Percentiles rank a stretch among this genome's conserved stretches.
These are phyloP conservation scores for Phytophthora cactorum DNA, from an alignment of 352 stramenopile species.

Conservation along the genomic window DNA sequence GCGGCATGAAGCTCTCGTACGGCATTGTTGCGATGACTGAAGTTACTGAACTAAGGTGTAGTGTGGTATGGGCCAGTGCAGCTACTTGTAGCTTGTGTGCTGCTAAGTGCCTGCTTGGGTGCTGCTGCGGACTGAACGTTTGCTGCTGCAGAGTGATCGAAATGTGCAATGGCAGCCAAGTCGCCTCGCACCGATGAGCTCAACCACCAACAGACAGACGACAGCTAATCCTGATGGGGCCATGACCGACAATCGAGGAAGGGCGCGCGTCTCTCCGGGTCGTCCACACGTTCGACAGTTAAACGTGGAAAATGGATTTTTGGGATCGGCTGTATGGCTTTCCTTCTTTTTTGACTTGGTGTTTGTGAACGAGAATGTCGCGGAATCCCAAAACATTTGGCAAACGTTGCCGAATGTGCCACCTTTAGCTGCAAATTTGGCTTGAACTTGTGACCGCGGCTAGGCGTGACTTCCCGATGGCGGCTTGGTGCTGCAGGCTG, in stretches of 20 bases:
- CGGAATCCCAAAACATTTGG: constrained; percentile 18
- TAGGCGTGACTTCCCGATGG: background rate
- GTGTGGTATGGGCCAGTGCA: constrained; percentile 16
- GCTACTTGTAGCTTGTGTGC: constrained; percentile 41
- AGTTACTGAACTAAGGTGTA: background rate
- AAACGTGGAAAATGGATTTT: constrained; percentile 28
- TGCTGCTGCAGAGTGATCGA: constrained; percentile 24
- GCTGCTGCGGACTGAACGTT: background rate
- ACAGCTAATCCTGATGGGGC: constrained; percentile 26
- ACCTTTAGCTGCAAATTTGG: constrained; percentile 9
- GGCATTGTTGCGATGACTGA: constrained; percentile 44
- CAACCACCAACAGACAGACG: constrained; percentile 19
- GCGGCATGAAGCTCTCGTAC: constrained; percentile 77
- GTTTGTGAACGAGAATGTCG: constrained; percentile 26
- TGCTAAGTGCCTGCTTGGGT: constrained; percentile 4
- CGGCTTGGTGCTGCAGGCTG: background rate
- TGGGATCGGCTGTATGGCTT: constrained; percentile 1
- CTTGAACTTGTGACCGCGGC: constrained; percentile 5
- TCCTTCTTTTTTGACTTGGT: constrained; percentile 13
- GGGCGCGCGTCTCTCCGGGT: constrained; percentile 20
- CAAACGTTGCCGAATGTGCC: constrained; percentile 22
- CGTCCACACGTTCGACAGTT: constrained; percentile 13
- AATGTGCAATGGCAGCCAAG: constrained; percentile 37
- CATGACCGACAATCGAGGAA: constrained; percentile 24
- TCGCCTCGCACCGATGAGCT: constrained; percentile 8